Evolutionary conservation across 148 eudicot species (phyloP).

Genomic region (Spergularia bocconei): DNA sequence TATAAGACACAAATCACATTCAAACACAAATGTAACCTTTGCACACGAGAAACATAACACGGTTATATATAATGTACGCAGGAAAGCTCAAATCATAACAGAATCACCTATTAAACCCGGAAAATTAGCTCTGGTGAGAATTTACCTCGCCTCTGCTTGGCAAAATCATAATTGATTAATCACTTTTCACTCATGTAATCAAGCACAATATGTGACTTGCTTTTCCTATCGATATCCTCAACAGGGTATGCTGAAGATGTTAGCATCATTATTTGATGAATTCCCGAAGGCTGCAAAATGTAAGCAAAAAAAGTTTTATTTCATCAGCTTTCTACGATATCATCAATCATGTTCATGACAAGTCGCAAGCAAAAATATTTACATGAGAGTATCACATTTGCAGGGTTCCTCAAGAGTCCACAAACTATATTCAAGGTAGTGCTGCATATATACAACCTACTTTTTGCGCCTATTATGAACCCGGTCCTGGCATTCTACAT

Average conservation of each 20-base stretch:
- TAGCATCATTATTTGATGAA: constrained; percentile 59
- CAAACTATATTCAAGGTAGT: constrained; percentile 40
- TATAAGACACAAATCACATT: background rate
- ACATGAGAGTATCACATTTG: background rate
- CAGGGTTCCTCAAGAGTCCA: constrained; percentile 83
- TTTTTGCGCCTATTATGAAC: constrained; percentile 44
- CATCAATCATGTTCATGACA: background rate
- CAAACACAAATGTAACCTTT: background rate
- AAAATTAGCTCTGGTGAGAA: constrained; percentile 56
- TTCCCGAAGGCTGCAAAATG: constrained; percentile 71
- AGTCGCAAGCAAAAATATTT: constrained; percentile 2
- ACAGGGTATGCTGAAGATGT: constrained; percentile 54
- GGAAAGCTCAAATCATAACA: constrained; percentile 58
- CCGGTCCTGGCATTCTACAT: constrained; percentile 60
- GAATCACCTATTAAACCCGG: constrained; percentile 94
- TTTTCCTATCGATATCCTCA: background rate
- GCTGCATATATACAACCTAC: constrained; percentile 35
- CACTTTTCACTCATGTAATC: background rate
- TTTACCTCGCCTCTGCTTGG: constrained; percentile 2
- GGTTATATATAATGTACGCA: constrained; percentile 26
- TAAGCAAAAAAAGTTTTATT: constrained; percentile 28
- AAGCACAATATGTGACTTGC: background rate
- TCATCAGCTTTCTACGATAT: background rate
- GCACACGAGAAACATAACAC: background rate
- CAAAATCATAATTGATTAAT: background rate